These are phyloP conservation scores for Berberis thunbergii DNA, from an alignment of 164 flowering plant genomes.

Conservation along the genomic window DNA sequence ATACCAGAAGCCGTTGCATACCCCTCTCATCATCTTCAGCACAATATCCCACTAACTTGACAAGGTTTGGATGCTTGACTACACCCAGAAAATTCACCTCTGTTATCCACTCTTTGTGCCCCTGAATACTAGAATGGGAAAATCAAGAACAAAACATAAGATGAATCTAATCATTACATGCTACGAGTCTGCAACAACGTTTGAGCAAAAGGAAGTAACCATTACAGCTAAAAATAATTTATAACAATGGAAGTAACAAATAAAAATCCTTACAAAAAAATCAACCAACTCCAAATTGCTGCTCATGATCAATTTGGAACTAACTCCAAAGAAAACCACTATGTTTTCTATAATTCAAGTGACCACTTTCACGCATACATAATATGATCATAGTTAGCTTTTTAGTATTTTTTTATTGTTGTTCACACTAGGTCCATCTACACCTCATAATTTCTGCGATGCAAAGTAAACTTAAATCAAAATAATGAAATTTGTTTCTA, in stretches of 20 bases:
- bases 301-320: too few relatives aligned
- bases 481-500: too few relatives aligned
- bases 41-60: slow-evolving; percentile 85
- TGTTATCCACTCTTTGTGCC: slow-evolving; percentile 97
- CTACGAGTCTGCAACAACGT: not conserved
- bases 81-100: slow-evolving; percentile 88
- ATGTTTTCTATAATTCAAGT: too few relatives aligned
- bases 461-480: too few relatives aligned
- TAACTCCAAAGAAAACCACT: too few relatives aligned
- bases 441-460: too few relatives aligned
- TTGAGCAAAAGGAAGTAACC: not conserved
- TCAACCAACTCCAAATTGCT: too few relatives aligned
- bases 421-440: too few relatives aligned
- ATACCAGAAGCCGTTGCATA: slow-evolving; percentile 81
- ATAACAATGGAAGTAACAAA: not conserved
- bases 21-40: slow-evolving; percentile 98
- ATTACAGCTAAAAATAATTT: not conserved
- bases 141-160: not conserved
- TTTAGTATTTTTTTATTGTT: too few relatives aligned
- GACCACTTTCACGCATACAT: too few relatives aligned
- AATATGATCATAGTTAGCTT: too few relatives aligned
- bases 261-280: not conserved
- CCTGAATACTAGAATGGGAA: slow-evolving; percentile 53
- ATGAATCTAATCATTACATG: not conserved
- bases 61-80: slow-evolving; percentile 90